Percentiles rank a stretch among this genome's conserved stretches.
These are phyloP conservation scores for Fraxinus platypoda DNA, from an alignment of 305 asterid species.

Conservation along the genomic window DNA sequence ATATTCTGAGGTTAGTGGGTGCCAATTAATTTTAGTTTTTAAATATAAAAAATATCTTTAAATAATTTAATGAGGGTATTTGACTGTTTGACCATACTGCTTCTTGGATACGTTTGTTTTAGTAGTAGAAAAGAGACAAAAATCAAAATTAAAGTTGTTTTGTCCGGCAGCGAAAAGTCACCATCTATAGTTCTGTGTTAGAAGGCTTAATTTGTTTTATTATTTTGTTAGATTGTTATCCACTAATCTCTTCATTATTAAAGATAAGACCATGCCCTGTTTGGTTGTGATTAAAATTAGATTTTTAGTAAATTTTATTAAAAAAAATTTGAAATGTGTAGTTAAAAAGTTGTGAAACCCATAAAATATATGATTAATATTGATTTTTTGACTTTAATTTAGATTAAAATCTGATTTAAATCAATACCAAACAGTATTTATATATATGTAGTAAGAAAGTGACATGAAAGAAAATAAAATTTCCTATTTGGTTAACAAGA, in stretches of 20 bases:
- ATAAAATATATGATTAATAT: too few species aligned
- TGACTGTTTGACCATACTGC: slow-evolving; percentile 27
- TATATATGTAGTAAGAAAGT: neutral
- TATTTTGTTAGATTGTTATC: neutral
- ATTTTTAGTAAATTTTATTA: too few species aligned
- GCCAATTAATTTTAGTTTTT: neutral
- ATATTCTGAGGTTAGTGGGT: neutral
- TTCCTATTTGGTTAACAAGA: neutral
- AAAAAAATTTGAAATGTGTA: too few species aligned
- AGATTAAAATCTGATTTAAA: too few species aligned
- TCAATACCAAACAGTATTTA: too few species aligned
- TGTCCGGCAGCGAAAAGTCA: slow-evolving; percentile 28
- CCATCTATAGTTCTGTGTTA: slow-evolving; percentile 16
- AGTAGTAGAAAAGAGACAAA: slow-evolving; percentile 3
- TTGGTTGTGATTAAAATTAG: too few species aligned
- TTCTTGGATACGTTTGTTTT: slow-evolving; percentile 35
- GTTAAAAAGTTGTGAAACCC: too few species aligned
- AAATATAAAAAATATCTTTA: neutral
- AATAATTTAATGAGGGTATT: neutral
- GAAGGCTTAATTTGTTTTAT: neutral
- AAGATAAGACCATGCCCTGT: neutral
- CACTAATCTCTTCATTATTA: neutral
- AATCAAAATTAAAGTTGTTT: slow-evolving; percentile 16
- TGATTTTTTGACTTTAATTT: too few species aligned
- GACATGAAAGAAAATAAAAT: neutral